Conservation (phyloP, 208 protist genomes). For the Acanthamoeba castellanii region DNA sequence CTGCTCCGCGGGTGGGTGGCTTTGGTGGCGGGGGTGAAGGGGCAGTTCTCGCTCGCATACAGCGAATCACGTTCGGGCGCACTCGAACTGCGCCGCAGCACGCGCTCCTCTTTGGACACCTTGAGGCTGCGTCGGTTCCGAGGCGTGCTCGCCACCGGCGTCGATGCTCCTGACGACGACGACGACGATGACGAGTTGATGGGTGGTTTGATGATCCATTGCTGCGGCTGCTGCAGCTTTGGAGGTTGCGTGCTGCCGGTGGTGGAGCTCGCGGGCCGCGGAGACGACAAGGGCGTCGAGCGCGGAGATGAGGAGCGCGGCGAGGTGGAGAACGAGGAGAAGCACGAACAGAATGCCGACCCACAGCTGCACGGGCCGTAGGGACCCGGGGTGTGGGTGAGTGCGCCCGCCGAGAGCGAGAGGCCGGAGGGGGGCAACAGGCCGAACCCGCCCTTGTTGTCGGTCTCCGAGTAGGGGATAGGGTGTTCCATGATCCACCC, state of each 20-base stretch:
- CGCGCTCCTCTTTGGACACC: neutral
- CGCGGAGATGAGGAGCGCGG: neutral
- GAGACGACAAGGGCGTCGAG: neutral
- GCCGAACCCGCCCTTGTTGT: neutral
- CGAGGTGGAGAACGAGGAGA: constrained; percentile 11
- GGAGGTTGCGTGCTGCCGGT: neutral
- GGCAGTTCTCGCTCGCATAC: neutral
- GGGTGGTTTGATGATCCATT: constrained; percentile 8
- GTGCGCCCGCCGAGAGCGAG: neutral
- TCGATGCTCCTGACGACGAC: neutral
- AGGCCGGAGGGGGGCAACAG: neutral
- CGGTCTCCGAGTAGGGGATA: neutral
- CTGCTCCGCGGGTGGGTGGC: neutral
- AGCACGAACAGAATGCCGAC: neutral
- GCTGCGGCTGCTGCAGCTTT: neutral
- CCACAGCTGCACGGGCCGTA: neutral
- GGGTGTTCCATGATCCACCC: constrained; percentile 25
- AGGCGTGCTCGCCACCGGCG: neutral
- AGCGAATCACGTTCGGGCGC: neutral
- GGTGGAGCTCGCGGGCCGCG: neutral
- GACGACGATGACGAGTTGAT: neutral
- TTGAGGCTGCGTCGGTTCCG: neutral
- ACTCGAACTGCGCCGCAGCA: constrained; percentile 2
- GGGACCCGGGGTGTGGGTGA: neutral
- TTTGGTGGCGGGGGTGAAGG: neutral